A percentile compares a stretch with the other conserved stretches of the same genome.
Conservation (phyloP, 805 yeast genomes). For the Pichia cephalocereana region DNA sequence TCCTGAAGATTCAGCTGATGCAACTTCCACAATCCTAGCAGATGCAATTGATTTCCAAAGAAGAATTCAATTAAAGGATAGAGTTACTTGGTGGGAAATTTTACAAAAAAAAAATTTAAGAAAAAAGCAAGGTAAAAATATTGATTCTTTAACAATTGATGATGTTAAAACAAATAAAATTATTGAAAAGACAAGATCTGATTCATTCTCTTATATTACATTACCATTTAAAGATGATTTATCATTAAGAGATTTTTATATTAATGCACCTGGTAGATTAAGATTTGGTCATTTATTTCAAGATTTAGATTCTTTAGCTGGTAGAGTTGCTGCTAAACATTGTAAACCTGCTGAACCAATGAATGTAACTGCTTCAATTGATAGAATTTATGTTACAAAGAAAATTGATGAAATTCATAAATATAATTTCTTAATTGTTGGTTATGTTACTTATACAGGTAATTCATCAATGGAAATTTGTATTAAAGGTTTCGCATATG, state of each 20-base stretch:
- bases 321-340: slow-evolving; percentile 86
- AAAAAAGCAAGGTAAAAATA: slow-evolving; percentile 59
- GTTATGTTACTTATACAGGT: slow-evolving; percentile 94
- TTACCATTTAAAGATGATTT: slow-evolving; percentile 80
- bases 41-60: slow-evolving; percentile 47
- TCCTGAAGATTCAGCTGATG: slow-evolving; percentile 63
- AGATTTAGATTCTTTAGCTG: slow-evolving; percentile 90
- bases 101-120: slow-evolving; percentile 64
- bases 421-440: slow-evolving; percentile 74
- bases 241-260: slow-evolving; percentile 77
- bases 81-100: slow-evolving; percentile 85
- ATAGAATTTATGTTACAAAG: slow-evolving; percentile 78
- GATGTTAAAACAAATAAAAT: slow-evolving; percentile 65
- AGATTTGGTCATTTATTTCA: slow-evolving; percentile 91
- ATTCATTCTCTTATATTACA: slow-evolving; percentile 60
- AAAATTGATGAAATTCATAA: slow-evolving; percentile 70
- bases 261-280: slow-evolving; percentile 84
- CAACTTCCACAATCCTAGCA: slow-evolving; percentile 59
- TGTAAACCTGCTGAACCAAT: slow-evolving; percentile 95
- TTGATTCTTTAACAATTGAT: slow-evolving; percentile 63
- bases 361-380: slow-evolving; percentile 92
- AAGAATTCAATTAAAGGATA: slow-evolving; percentile 24
- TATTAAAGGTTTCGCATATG: slow-evolving; percentile 77
- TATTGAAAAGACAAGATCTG: slow-evolving; percentile 64
- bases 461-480: slow-evolving; percentile 92